phyloP scores from a whole-genome alignment of 768 basidiomycete species.

The Lentinula detonsa region DNA sequence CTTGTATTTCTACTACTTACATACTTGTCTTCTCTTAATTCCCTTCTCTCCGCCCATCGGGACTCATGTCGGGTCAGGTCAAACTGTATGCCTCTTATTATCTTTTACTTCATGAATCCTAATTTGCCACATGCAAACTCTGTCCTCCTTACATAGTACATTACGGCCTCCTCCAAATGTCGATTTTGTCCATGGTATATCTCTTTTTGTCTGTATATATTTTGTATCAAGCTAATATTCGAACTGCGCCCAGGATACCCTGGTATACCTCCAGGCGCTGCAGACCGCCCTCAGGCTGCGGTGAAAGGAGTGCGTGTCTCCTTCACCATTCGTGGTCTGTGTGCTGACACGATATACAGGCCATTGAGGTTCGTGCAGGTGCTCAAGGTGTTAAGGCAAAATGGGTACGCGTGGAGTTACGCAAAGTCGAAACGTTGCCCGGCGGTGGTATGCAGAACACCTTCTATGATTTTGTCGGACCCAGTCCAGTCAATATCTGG shows the following conservation, averaged over 20 bases:
- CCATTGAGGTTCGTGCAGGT: slow-evolving; percentile 79
- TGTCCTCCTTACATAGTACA: slow-evolving; percentile 37
- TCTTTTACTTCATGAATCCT: not conserved
- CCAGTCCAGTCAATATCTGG: slow-evolving; percentile 82
- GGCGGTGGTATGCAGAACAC: slow-evolving; percentile 63
- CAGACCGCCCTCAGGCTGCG: slow-evolving; percentile 74
- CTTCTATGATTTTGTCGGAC: slow-evolving; percentile 77
- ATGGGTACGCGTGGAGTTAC: slow-evolving; percentile 87
- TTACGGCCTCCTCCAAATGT: slow-evolving; percentile 85
- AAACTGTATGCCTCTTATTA: not conserved
- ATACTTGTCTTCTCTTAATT: not conserved
- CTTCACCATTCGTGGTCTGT: slow-evolving; percentile 10
- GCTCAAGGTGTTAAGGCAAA: slow-evolving; percentile 79
- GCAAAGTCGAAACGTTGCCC: slow-evolving; percentile 83
- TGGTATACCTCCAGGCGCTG: slow-evolving; percentile 75
- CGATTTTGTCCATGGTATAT: slow-evolving; percentile 77
- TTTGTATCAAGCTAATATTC: not conserved
- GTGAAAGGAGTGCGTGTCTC: slow-evolving; percentile 71
- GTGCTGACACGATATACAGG: slow-evolving; percentile 34
- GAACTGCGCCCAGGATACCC: slow-evolving; percentile 54
- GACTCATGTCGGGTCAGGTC: slow-evolving; percentile 5
- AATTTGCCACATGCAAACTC: not conserved
- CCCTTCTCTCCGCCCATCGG: not conserved
- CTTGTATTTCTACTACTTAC: not conserved
- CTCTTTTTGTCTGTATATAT: slow-evolving; percentile 1